A percentile compares a stretch with the other conserved stretches of the same genome.
Conservation (phyloP, 176 grass and related monocot genomes). For the Avena sativa region DNA sequence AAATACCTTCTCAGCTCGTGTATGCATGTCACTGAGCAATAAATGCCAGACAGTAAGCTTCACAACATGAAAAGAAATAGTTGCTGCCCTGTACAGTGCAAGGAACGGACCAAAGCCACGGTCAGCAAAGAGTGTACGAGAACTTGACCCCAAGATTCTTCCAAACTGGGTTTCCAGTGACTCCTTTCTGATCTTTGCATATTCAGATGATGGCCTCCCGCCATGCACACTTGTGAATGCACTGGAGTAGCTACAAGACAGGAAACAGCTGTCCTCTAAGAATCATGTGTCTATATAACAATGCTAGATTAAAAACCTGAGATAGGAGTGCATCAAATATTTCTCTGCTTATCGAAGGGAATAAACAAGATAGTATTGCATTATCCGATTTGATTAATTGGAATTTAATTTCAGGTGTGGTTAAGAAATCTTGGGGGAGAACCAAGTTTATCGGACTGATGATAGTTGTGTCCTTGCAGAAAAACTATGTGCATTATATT, state of each 20-base stretch:
- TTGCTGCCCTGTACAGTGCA: slow-evolving; percentile 82
- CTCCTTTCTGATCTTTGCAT: slow-evolving; percentile 90
- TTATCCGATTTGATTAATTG: not conserved
- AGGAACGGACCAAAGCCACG: slow-evolving; percentile 81
- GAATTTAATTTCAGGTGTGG: not conserved
- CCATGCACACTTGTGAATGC: slow-evolving; percentile 89
- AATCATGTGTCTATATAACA: slow-evolving; percentile 10
- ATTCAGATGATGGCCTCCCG: slow-evolving; percentile 80
- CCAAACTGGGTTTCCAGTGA: slow-evolving; percentile 80
- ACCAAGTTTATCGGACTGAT: not conserved
- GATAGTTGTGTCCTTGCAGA: not conserved
- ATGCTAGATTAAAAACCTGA: not conserved
- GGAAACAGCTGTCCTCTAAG: not conserved
- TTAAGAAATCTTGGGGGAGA: not conserved
- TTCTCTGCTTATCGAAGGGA: not conserved
- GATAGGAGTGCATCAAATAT: not conserved
- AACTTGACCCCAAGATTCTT: slow-evolving; percentile 76
- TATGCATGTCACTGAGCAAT: slow-evolving; percentile 57
- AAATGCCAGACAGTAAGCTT: slow-evolving; percentile 93
- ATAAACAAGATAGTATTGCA: not conserved
- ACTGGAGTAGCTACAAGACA: slow-evolving; percentile 60
- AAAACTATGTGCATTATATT: not conserved
- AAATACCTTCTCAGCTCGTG: slow-evolving; percentile 78
- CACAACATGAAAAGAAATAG: slow-evolving; percentile 84
- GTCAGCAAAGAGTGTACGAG: slow-evolving; percentile 68